Evolutionary conservation across 2,329 filamentous ascomycete genomes (phyloP).

Genomic region (Rhynchosporium agropyri): DNA sequence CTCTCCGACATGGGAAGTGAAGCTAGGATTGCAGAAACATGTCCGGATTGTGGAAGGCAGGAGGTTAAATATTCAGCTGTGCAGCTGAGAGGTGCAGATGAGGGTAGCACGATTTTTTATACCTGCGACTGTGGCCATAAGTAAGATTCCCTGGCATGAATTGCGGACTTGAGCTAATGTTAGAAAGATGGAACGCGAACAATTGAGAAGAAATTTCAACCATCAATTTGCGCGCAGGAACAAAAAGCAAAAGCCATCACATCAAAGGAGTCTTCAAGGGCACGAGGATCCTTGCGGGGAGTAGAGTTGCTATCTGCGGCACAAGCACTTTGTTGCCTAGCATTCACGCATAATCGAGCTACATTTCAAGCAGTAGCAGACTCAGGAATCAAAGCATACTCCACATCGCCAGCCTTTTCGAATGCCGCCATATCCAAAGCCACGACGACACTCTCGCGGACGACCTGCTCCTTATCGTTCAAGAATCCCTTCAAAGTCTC

Average conservation of each 20-base stretch:
- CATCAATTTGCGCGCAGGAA: too few relatives aligned
- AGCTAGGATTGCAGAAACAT: constrained; percentile 68
- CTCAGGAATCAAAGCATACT: constrained; percentile 90
- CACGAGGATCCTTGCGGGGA: constrained; percentile 7
- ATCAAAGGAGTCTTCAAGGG: background rate
- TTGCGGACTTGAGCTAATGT: constrained; percentile 3
- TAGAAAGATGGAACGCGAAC: constrained; percentile 43
- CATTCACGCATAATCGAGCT: constrained; percentile 28
- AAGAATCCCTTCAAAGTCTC: constrained; percentile 81
- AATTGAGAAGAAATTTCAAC: constrained; percentile 38
- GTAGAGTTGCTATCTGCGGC: constrained; percentile 36
- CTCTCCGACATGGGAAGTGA: constrained; percentile 77
- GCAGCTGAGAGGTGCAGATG: constrained; percentile 89
- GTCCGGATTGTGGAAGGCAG: constrained; percentile 77
- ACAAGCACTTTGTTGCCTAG: constrained; percentile 42
- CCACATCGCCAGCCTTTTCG: constrained; percentile 82
- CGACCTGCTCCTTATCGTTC: constrained; percentile 88
- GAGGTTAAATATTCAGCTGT: constrained; percentile 85
- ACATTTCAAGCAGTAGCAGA: constrained; percentile 36
- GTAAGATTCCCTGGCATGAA: constrained; percentile 50
- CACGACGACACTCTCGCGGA: constrained; percentile 91
- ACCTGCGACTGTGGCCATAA: constrained; percentile 84
- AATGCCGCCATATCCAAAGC: constrained; percentile 98
- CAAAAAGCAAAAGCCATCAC: background rate
- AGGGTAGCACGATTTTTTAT: constrained; percentile 92